Evolutionary conservation across 2,329 filamentous ascomycete genomes (phyloP).

Genomic region (Pseudogymnoascus sp.): DNA sequence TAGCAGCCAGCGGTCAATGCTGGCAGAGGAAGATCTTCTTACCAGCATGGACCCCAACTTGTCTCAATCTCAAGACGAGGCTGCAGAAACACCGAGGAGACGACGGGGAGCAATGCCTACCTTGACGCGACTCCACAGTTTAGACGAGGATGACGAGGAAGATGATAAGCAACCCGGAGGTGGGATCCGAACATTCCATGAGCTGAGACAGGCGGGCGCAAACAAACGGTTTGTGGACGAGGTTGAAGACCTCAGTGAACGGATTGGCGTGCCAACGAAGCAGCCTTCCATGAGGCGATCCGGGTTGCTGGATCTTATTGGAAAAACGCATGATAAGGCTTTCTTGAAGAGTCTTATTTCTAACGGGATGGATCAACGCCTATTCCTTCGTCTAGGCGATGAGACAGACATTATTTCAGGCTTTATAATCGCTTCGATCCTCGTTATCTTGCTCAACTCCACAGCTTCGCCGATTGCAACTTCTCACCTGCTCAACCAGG

Average conservation of each 20-base stretch:
- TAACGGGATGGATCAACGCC: slow-evolving; percentile 61
- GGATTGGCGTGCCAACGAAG: slow-evolving; percentile 46
- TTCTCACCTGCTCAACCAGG: slow-evolving; percentile 48
- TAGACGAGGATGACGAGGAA: slow-evolving; percentile 26
- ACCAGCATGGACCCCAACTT: slow-evolving; percentile 3
- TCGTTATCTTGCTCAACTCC: slow-evolving; percentile 55
- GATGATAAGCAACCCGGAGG: slow-evolving; percentile 21
- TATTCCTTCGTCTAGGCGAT: slow-evolving; percentile 56
- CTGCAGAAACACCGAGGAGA: slow-evolving; percentile 6
- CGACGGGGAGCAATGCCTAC: slow-evolving; percentile 24
- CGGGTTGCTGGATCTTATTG: slow-evolving; percentile 53
- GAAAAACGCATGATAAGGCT: slow-evolving; percentile 53
- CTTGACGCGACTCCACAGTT: slow-evolving; percentile 23
- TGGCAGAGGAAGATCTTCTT: slow-evolving; percentile 29
- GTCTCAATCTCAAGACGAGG: slow-evolving; percentile 16
- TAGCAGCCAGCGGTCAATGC: slow-evolving; percentile 29
- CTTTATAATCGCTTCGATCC: slow-evolving; percentile 57
- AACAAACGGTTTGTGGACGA: slow-evolving; percentile 61
- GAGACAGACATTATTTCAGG: slow-evolving; percentile 56
- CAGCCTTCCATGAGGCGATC: slow-evolving; percentile 49
- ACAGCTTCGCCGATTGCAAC: slow-evolving; percentile 55
- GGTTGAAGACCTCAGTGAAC: slow-evolving; percentile 56
- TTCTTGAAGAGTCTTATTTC: slow-evolving; percentile 68
- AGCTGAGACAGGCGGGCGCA: slow-evolving; percentile 58
- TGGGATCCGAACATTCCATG: slow-evolving; percentile 57